phyloP scores from a whole-genome alignment of 495 filamentous ascomycete species.

The Xylaria longipes region DNA sequence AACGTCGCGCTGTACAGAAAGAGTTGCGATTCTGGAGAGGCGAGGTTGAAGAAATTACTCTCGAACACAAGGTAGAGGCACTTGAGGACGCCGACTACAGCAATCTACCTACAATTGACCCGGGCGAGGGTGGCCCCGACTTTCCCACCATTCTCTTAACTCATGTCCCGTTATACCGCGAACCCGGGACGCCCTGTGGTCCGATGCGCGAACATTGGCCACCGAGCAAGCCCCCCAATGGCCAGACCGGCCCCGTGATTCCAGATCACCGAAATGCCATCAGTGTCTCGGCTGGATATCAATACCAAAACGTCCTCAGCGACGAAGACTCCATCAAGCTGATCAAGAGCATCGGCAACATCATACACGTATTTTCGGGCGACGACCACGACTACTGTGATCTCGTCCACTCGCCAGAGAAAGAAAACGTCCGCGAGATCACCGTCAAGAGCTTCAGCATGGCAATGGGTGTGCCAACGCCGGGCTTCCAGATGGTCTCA shows the following conservation, averaged over 20 bases:
- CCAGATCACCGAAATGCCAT: conserved; percentile 83
- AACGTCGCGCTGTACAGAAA: conserved; percentile 59
- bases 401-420: conserved; percentile 70
- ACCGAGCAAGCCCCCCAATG: conserved; percentile 66
- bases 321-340: conserved; percentile 74
- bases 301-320: conserved; percentile 94
- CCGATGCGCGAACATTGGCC: conserved; percentile 85
- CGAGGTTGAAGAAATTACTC: conserved; percentile 53
- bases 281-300: conserved; percentile 76
- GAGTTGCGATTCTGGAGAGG: conserved; percentile 61
- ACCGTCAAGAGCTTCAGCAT: conserved; percentile 93
- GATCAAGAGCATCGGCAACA: conserved; percentile 74
- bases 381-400: conserved; percentile 99
- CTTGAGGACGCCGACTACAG: conserved; percentile 49
- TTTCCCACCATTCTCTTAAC: conserved; percentile 87
- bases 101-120: conserved; percentile 48
- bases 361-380: conserved; percentile 85
- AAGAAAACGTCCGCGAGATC: conserved; percentile 77
- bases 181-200: conserved; percentile 83
- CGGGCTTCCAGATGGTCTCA: conserved; percentile 87
- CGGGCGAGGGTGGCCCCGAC: conserved; percentile 51
- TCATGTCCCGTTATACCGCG: conserved; percentile 88
- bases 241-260: conserved; percentile 57
- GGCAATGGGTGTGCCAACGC: conserved; percentile 94
- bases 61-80: conserved; percentile 61